phyloP scores from a whole-genome alignment of 768 basidiomycete genomes.

The Tubosaeta sp. region DNA sequence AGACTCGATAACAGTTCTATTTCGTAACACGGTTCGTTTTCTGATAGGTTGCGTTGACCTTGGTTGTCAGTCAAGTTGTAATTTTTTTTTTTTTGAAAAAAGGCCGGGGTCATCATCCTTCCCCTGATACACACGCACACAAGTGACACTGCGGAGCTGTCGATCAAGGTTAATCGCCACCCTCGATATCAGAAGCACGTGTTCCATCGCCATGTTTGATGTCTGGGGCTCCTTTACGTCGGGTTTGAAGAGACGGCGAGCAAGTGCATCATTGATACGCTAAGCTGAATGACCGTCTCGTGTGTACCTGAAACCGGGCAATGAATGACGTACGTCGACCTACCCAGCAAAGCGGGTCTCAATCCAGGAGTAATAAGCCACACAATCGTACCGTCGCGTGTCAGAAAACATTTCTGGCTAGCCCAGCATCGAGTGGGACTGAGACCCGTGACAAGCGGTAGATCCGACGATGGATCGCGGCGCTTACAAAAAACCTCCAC shows the following conservation, averaged over 20 bases:
- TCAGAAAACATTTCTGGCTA: neutral
- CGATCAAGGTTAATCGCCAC: conserved; percentile 1
- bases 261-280: too few species aligned
- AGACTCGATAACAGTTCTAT: neutral
- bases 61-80: neutral
- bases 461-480: neutral
- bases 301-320: conserved; percentile 13
- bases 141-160: neutral
- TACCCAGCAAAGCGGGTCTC: neutral
- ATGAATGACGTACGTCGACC: conserved; percentile 2
- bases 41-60: neutral
- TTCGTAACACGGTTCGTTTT: neutral
- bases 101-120: neutral
- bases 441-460: conserved; percentile 3
- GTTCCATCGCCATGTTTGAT: conserved; percentile 6
- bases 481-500: conserved; percentile 55
- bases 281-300: neutral
- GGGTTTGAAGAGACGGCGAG: neutral
- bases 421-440: neutral
- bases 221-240: neutral
- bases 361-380: neutral
- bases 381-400: neutral
- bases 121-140: neutral
- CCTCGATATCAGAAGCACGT: conserved; percentile 2
- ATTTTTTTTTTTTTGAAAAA: neutral